Evolutionary conservation across 164 flowering plant species (phyloP), one percentile per base, ranked within the genome.

Genomic region (Chimonanthus salicifolius): DNA sequence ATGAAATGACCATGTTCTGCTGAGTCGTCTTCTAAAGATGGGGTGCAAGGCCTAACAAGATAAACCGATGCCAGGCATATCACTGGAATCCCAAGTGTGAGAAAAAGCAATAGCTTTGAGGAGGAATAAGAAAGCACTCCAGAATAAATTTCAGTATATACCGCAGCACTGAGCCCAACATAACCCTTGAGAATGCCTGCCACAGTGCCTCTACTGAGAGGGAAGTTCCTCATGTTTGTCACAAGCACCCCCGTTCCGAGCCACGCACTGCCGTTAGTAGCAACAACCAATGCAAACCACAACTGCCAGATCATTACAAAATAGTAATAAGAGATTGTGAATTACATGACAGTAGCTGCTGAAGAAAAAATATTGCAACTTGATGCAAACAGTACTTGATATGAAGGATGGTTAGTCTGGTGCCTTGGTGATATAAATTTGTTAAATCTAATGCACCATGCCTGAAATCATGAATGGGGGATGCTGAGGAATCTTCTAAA

Each of bases 181-280:
- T 93, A 93, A 69, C 97, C 97, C 79, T 93, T 93, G 67, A 93
- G 86, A 80, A 91, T 86, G 20, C 98, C 98, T 20, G 96, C 92
- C 69, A 93, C 97, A 0, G 92, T 87, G 79, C 97, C 98, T 65
- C 97, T 81, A 78, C 87, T 90, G 58, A 85, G 77, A 72, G 94
- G 96, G 76, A 93, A 93, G 84, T 91, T 93, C 74, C 92, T 86
- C 96, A 93, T 93, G 82, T 91, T 91, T 67, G 98, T 93, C 20
- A 91, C 98, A 66, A 93, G 87, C 74, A 88, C 88, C 5, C 85
- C 89, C 4, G 94, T 93, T 64, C 87, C 80, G n/a, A 93, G 72
- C 94, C 96, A 93, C 49, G 98, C 91, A 51, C 85, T 84, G 67
- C 97, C 89, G 70, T 91, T 88, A 3, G 97, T 88, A 68, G 88